phyloP scores from a whole-genome alignment of 106 monocot species.

The Hemerocallis citrina region DNA sequence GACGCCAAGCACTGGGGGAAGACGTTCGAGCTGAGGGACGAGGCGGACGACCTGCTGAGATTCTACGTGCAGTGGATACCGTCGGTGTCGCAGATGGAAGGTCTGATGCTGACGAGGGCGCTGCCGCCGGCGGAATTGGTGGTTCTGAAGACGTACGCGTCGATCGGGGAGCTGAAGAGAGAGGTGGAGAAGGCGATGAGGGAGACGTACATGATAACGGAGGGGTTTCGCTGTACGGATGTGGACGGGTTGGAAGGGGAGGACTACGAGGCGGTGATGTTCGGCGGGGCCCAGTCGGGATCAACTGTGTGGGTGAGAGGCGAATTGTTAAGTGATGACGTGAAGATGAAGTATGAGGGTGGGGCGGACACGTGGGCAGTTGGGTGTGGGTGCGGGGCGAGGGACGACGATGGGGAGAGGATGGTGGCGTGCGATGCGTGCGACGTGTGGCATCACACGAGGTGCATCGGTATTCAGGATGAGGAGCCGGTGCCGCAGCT shows the following conservation, averaged over 20 bases:
- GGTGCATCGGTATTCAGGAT: conserved; percentile 75
- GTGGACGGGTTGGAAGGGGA: conserved; percentile 55
- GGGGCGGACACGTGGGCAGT: conserved; percentile 67
- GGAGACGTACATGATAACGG: conserved; percentile 71
- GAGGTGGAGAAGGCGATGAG: conserved; percentile 60
- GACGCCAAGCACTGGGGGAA: conserved; percentile 79
- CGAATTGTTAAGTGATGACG: conserved; percentile 35
- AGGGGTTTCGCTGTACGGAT: conserved; percentile 22
- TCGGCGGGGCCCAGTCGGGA: conserved; percentile 73
- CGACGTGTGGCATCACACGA: conserved; percentile 93
- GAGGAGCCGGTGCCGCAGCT: conserved; percentile 46
- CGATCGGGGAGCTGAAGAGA: conserved; percentile 50
- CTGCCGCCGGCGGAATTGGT: conserved; percentile 55
- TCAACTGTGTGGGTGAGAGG: conserved; percentile 39
- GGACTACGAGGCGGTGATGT: conserved; percentile 69
- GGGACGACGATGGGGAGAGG: conserved; percentile 93
- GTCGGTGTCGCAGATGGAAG: conserved; percentile 19
- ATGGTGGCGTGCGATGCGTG: conserved; percentile 95
- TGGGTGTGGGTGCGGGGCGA: conserved; percentile 70
- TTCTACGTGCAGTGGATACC: conserved; percentile 59
- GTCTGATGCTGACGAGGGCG: conserved; percentile 10
- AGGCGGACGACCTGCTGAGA: conserved; percentile 66
- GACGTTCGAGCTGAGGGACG: conserved; percentile 48
- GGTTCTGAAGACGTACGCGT: conserved; percentile 65
- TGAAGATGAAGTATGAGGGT: conserved; percentile 51